Evolutionary conservation across 306 rosid species (phyloP), one percentile per base, ranked within the genome.

Genomic region (Senna siamea): DNA sequence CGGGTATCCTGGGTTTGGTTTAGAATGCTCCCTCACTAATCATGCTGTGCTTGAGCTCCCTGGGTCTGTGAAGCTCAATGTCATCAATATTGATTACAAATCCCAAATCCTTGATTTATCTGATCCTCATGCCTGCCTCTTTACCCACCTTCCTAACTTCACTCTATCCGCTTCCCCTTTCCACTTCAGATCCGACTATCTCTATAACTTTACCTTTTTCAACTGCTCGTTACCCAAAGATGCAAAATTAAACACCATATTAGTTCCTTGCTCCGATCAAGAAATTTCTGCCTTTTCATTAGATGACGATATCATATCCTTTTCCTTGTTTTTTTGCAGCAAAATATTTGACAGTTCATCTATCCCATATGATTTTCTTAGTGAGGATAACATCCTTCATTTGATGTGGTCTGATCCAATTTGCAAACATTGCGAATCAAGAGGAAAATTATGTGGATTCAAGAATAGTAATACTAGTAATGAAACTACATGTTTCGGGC

Each of bases 1-100:
- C 65, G 76, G 68, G 9, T 66, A 81, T 19, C 85, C 81, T 0
- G 81, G 81, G 2, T 86, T 86, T 75, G 88, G 78, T 68, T 15
- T 89, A 15, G 51, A 74, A 7, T 89, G 93, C 57, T 40, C 75
- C 7, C 4, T 48, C 1, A 19, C 14, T 7, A 53, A 66, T 6
- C 41, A 74, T 2, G 40, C 80, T 0, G 14, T 85, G 40, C 77
- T 81, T 17, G 53, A 81, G 73, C 80, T 88, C 18, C 83, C 79
- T 13, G 6, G 13, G 4, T 75, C 74, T 30, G 71, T 76, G 4
- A 83, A 71, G 34, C 67, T 79, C 59, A 53, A 0, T 32, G 82
- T 83, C 26, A 71, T 38, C 8, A 7, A 2, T 2, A 83, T 73
- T 52, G 73, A 85, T 44, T 87, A 85, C 74, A 59, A 0, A 23